A percentile compares a stretch with the other conserved stretches of the same genome.
Conservation (phyloP, 208 protist species). For the Acanthamoeba lenticulata region DNA sequence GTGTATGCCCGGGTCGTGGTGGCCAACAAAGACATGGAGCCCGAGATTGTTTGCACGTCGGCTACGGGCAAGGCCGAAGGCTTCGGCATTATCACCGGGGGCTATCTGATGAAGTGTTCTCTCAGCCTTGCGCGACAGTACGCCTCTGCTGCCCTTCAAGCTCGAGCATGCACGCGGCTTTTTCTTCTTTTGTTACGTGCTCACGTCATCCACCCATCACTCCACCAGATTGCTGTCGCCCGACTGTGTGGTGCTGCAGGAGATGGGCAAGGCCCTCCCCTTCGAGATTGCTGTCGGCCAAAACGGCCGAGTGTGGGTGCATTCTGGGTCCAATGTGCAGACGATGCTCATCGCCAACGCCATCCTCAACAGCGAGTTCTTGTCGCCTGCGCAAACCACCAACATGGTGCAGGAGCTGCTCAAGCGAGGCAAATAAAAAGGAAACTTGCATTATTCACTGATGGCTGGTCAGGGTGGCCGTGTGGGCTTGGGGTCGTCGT, state of each 20-base stretch:
- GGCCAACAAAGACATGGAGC: conserved; percentile 89
- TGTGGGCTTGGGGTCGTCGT: too few species aligned
- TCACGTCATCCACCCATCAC: too few species aligned
- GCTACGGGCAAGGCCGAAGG: conserved; percentile 79
- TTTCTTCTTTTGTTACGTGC: neutral
- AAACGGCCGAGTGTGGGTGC: conserved; percentile 88
- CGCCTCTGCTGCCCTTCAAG: neutral
- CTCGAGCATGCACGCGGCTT: neutral
- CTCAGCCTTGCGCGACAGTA: conserved; percentile 76
- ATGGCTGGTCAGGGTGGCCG: too few species aligned
- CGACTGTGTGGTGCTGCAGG: conserved; percentile 80
- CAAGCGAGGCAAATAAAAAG: conserved; percentile 24
- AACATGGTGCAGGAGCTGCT: conserved; percentile 73
- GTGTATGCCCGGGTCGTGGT: conserved; percentile 85
- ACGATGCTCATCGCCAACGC: conserved; percentile 84
- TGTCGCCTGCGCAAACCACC: conserved; percentile 44
- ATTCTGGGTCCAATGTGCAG: conserved; percentile 66
- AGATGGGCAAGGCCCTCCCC: conserved; percentile 79
- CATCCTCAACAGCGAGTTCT: conserved; percentile 80
- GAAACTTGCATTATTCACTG: neutral
- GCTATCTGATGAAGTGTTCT: conserved; percentile 82
- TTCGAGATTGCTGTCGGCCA: conserved; percentile 87
- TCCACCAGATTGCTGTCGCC: conserved; percentile 70
- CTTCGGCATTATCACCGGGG: conserved; percentile 85
- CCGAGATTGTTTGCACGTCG: conserved; percentile 85